Base-by-base conservation (phyloP, 1,139 yeast genomes). In the Taphrina flavorubra region DNA sequence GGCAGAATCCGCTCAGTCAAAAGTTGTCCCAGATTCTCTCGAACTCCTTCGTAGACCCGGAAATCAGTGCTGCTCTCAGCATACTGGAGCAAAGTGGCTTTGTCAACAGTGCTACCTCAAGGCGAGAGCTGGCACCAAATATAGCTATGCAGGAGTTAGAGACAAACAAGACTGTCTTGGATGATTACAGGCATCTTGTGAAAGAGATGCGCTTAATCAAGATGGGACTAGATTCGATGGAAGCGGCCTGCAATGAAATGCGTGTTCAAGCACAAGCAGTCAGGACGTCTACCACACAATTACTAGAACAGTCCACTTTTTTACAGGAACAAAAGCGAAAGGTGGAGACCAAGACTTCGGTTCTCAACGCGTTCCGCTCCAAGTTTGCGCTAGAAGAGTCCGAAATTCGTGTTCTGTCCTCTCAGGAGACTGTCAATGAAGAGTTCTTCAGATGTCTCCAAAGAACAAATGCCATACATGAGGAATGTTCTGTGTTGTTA, bases 141-240 rank as follows among this genome's bases (percentile, higher is more conserved):
- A 81, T 91, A 16, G 97, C 91, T 74, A 81, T 82, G n/a, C 92
- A 89, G 70, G 80, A 90, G 56, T 80, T 91, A 69, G 85, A 83
- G 72, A 85, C 85, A 68, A 90, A 90, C 73, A 79, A 85, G 4
- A 75, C 78, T 16, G 81, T 86, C 0, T 79, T 92, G 68, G 86
- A 84, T 73, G 89, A 86, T 69, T 90, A 87, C 73, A 79, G 88
- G 44, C 80, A 70, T 71, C 70, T 63, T 7, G 55, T 57, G 14
- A 37, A 44, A n/a, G 67, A 46, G 37, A 65, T 36, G 68, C 49
- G 53, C 31, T 20, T 36, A 2, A 44, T 60, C 51, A 47, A 39
- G 36, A 34, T 40, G 36, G 64, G 49, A 11, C 18, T 55, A 34
- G 39, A 34, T 16, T 37, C 49, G 13, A 56, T 42, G 46, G 36